Evolutionary conservation across 208 protist species (phyloP).

Genomic region (Leishmania arabica): DNA sequence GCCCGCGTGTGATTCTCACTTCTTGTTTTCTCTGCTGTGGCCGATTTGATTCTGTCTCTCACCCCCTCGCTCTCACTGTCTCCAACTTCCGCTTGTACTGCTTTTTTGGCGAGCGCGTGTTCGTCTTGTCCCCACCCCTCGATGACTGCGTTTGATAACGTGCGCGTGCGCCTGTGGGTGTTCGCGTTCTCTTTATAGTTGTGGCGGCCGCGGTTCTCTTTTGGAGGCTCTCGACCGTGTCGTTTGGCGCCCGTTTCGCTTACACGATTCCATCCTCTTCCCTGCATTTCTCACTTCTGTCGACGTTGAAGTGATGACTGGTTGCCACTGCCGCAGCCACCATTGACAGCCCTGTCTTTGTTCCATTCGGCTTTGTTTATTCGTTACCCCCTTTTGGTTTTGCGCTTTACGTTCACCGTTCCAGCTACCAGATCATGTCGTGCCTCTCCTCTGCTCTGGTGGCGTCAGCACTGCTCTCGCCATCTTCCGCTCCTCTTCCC

Average conservation of each 20-base stretch:
- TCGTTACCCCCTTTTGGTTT: neutral
- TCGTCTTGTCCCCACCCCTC: too few species aligned
- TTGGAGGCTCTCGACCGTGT: neutral
- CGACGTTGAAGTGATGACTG: too few species aligned
- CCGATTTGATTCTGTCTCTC: neutral
- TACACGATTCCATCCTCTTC: neutral
- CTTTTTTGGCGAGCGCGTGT: too few species aligned
- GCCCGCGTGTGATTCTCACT: too few species aligned
- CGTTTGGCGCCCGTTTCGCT: neutral
- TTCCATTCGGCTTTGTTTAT: neutral
- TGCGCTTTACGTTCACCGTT: too few species aligned
- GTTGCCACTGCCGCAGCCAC: too few species aligned
- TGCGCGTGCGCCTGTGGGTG: neutral
- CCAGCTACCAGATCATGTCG: neutral
- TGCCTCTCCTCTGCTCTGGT: neutral
- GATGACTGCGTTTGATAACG: too few species aligned
- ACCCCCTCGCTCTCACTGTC: neutral
- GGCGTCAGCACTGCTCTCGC: neutral
- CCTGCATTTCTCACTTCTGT: neutral
- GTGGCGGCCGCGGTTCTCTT: too few species aligned
- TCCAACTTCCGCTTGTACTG: neutral
- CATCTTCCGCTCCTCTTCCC: neutral
- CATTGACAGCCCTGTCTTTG: too few species aligned
- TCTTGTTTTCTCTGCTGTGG: too few species aligned
- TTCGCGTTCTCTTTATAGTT: neutral